Evolutionary conservation across 2,329 filamentous ascomycete genomes (phyloP).

Genomic region (Aspergillus novofumigatus): DNA sequence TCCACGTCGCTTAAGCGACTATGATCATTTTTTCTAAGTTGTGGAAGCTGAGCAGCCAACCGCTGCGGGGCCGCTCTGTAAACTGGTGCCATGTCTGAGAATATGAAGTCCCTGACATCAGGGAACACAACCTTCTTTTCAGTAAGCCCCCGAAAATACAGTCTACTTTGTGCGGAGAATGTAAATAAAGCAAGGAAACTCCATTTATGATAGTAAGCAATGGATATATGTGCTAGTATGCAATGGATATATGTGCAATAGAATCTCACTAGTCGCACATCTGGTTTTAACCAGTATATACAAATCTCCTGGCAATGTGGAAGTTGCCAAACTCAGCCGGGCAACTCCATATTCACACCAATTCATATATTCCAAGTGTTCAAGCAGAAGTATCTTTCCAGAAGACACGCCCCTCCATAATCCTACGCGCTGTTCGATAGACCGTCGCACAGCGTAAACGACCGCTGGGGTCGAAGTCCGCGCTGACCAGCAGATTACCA

Average conservation of each 20-base stretch:
- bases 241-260: not conserved
- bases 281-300: not conserved
- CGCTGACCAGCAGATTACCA: constrained; percentile 43
- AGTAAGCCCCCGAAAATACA: no score
- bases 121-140: no score
- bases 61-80: no score
- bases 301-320: not conserved
- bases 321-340: not conserved
- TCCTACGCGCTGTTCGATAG: constrained; percentile 45
- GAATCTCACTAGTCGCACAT: not conserved
- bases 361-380: not conserved
- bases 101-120: no score
- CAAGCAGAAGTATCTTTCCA: constrained; percentile 26
- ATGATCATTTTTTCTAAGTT: no score
- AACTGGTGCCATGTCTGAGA: no score
- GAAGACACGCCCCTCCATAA: constrained; percentile 47
- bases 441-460: constrained; percentile 39
- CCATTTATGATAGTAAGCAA: not conserved
- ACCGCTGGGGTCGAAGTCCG: constrained; percentile 35
- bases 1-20: not conserved
- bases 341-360: not conserved
- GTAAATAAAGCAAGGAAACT: not conserved
- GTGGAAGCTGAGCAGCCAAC: no score
- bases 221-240: not conserved
- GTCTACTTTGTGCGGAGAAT: no score